These are phyloP conservation scores for Suillus occidentalis DNA, from an alignment of 768 basidiomycete genomes.

Conservation along the genomic window DNA sequence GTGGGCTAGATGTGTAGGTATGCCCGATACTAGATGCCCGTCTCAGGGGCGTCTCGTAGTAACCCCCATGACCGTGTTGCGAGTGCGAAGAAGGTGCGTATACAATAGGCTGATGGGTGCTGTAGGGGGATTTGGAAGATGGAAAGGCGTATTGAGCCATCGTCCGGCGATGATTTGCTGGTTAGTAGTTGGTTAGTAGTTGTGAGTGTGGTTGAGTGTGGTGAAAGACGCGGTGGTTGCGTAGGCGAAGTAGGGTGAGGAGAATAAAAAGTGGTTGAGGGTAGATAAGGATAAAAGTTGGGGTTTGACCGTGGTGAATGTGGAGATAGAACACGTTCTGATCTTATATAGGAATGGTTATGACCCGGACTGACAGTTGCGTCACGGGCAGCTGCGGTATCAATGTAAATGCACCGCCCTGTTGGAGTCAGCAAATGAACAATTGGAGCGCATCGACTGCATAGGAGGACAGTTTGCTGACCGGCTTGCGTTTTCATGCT, in stretches of 20 bases:
- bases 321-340: neutral
- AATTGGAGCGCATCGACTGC: neutral
- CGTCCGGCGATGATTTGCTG: neutral
- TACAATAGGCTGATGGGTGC: conserved; percentile 6
- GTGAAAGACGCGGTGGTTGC: neutral
- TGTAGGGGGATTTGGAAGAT: conserved; percentile 9
- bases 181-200: neutral
- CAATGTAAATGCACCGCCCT: neutral
- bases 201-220: neutral
- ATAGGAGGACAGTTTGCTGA: neutral
- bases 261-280: neutral
- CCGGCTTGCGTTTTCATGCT: neutral
- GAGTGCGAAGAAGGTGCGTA: conserved; percentile 9
- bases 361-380: neutral
- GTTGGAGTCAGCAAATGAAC: neutral
- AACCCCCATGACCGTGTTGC: neutral
- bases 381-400: neutral
- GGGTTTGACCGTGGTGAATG: neutral
- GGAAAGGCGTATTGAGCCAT: conserved; percentile 29
- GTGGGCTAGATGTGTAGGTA: conserved; percentile 4
- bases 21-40: conserved; percentile 11
- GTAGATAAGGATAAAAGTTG: neutral
- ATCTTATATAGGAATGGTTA: neutral
- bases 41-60: conserved; percentile 13
- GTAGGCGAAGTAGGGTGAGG: neutral